Percentiles rank a stretch among this genome's conserved stretches.
These are phyloP conservation scores for Trichophyton mentagrophytes DNA, from an alignment of 2,329 filamentous ascomycete species.

Conservation along the genomic window DNA sequence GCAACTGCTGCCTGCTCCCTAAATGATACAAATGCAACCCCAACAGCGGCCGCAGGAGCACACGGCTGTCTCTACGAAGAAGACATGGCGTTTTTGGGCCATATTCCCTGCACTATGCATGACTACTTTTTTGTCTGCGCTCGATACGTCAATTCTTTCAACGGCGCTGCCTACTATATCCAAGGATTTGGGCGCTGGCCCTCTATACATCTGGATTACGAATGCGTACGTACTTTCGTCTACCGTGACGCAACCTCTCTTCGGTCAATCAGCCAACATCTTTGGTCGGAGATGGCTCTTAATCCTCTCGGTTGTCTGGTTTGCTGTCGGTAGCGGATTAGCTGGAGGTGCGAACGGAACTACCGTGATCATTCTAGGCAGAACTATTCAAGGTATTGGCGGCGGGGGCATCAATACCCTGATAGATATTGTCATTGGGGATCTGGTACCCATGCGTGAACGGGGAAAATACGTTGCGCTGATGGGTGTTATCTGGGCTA, in stretches of 20 bases:
- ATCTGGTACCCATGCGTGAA: neutral
- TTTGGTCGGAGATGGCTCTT: conserved; percentile 37
- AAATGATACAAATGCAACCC: no score
- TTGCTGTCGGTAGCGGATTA: conserved; percentile 20
- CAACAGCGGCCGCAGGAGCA: no score
- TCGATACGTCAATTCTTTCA: neutral
- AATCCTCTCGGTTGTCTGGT: conserved; percentile 32
- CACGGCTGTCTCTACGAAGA: neutral
- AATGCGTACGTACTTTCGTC: neutral
- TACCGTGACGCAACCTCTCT: conserved; percentile 35
- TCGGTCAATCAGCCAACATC: conserved; percentile 40
- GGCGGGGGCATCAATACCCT: neutral
- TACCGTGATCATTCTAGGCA: neutral
- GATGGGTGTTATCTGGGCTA: neutral
- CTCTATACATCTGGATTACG: neutral
- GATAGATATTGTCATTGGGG: neutral
- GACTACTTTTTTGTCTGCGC: neutral
- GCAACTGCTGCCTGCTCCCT: no score
- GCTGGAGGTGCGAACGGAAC: neutral
- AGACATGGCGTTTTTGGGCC: neutral
- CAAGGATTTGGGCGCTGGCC: neutral
- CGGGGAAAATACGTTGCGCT: neutral
- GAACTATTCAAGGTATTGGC: neutral
- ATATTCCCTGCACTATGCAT: neutral
- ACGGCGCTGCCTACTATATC: neutral